Evolutionary conservation across 306 rosid species (phyloP).

Genomic region (Vigna radiata): DNA sequence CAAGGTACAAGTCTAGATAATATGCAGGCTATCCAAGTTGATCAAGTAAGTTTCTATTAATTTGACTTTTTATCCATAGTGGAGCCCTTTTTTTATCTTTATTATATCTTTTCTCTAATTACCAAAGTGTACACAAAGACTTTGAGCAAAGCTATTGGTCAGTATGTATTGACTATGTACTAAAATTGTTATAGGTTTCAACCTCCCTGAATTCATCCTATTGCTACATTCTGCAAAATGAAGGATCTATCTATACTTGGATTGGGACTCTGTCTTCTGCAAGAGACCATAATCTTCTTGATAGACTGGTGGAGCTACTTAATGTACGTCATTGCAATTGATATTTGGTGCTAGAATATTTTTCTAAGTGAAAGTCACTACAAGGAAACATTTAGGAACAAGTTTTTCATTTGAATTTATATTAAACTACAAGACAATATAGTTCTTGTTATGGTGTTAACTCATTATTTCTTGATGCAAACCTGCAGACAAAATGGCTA

Average conservation of each 20-base stretch:
- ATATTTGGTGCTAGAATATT: slow-evolving; percentile 4
- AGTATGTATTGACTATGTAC: slow-evolving; percentile 33
- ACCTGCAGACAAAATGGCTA: slow-evolving; percentile 78
- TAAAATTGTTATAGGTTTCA: slow-evolving; percentile 67
- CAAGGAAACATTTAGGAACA: slow-evolving; percentile 9
- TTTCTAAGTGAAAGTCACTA: slow-evolving; percentile 1
- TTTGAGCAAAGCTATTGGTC: slow-evolving; percentile 26
- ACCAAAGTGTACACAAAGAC: slow-evolving; percentile 1
- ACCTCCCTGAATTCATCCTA: slow-evolving; percentile 87
- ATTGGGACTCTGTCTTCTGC: slow-evolving; percentile 82
- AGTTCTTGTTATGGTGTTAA: slow-evolving; percentile 25
- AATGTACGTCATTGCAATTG: slow-evolving; percentile 62
- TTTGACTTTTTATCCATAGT: slow-evolving; percentile 33
- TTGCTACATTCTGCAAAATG: slow-evolving; percentile 84
- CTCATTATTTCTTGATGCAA: slow-evolving; percentile 34
- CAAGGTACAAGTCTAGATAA: slow-evolving; percentile 82
- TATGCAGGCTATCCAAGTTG: slow-evolving; percentile 94
- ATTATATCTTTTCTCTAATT: slow-evolving; percentile 11
- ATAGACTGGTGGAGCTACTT: slow-evolving; percentile 77
- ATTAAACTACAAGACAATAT: not conserved
- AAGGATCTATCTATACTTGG: slow-evolving; percentile 77
- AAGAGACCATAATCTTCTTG: slow-evolving; percentile 89
- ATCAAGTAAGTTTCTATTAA: slow-evolving; percentile 64
- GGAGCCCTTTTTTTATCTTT: slow-evolving; percentile 10
- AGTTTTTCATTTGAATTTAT: slow-evolving; percentile 4